These are phyloP conservation scores for Tolypocladium cylindrosporum DNA, from an alignment of 2,329 filamentous ascomycete genomes.

Conservation along the genomic window DNA sequence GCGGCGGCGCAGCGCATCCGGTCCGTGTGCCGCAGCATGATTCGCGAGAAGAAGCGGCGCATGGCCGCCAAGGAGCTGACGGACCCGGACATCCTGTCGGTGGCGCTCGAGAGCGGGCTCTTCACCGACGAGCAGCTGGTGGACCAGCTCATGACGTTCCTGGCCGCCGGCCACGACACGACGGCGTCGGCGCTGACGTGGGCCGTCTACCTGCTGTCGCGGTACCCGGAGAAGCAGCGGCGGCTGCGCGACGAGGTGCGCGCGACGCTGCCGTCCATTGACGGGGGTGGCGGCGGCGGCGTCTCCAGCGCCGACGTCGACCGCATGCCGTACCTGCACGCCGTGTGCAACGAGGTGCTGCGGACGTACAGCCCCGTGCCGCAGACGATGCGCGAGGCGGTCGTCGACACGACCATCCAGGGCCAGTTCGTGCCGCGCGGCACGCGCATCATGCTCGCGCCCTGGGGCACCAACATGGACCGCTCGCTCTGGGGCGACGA, in stretches of 20 bases:
- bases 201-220: constrained; percentile 60
- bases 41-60: constrained; percentile 57
- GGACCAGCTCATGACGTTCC: constrained; percentile 85
- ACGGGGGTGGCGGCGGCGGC: constrained; percentile 28
- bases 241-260: constrained; percentile 61
- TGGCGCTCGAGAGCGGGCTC: constrained; percentile 64
- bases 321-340: constrained; percentile 67
- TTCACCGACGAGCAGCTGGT: constrained; percentile 75
- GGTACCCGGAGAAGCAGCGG: constrained; percentile 53
- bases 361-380: constrained; percentile 65
- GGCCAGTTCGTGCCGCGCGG: constrained; percentile 58
- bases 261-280: constrained; percentile 41
- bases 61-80: constrained; percentile 34
- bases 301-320: constrained; percentile 52
- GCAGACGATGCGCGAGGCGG: constrained; percentile 56
- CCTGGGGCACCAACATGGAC: constrained; percentile 61
- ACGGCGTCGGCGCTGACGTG: constrained; percentile 69
- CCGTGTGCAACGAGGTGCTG: constrained; percentile 68
- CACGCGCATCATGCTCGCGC: constrained; percentile 56
- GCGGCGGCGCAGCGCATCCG: constrained; percentile 51
- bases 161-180: constrained; percentile 74
- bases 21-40: constrained; percentile 54
- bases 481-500: constrained; percentile 65
- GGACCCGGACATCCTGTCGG: constrained; percentile 67
- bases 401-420: constrained; percentile 53